Evolutionary conservation across 2,329 filamentous ascomycete species (phyloP), one percentile per base, ranked within the genome.

Genomic region (Colletotrichum sp.): DNA sequence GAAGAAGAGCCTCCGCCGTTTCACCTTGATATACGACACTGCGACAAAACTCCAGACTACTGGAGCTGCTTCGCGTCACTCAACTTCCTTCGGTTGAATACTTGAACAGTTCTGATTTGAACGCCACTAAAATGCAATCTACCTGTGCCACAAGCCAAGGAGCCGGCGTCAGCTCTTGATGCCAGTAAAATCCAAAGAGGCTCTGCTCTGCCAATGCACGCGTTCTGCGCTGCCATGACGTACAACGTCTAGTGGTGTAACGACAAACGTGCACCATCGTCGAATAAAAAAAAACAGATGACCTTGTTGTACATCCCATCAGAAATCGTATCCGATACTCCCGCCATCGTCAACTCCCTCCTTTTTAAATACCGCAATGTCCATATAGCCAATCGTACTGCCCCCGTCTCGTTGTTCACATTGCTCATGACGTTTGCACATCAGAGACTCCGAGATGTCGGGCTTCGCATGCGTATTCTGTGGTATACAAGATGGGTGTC

Each of bases 401-500:
- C 44, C 39, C 62, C 21, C 60, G 32, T 32, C 49, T 73, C 65
- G 70, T 69, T 68, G n/a, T 65, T 76, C 74, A 60, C 66, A 68
- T 67, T 36, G 70, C 49, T 73, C 64, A 59, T 72, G 73, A 76
- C 39, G 63, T 57, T 30, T 57, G 34, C n/a, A 64, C 73, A 67
- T 72, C 69, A 64, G 62, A 70, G 63, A 63, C 44, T 52, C 70
- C 64, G 34, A 69, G 34, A 55, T 28, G 52, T 8, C 49, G 28
- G 26, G 64, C 65, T 74, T 69, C 28, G 70, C 59, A 65, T 76
- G 59, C 70, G 65, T 69, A 21, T 76, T 68, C 55, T 76, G 71
- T 76, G 70, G 71, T 69, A 52, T 76, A 73, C 64, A 74, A 74
- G 74, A 76, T 60, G 49, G 70, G 71, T 34, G 8, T 18, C 52